Evolutionary conservation across 2,329 filamentous ascomycete species (phyloP).

Genomic region (Hymenoscyphus occultus): DNA sequence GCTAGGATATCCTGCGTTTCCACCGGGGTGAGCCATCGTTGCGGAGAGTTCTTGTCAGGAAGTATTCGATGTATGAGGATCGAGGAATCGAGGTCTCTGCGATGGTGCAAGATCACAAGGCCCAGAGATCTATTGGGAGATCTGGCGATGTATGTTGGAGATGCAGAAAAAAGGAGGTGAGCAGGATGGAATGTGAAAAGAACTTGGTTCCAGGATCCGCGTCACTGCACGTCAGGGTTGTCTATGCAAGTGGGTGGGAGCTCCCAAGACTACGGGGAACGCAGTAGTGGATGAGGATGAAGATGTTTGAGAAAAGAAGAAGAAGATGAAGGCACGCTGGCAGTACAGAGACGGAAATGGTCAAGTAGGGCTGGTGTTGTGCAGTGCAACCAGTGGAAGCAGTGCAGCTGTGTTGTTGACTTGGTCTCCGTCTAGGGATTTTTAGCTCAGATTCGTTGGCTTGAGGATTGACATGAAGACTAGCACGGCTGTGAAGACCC

Average conservation of each 20-base stretch:
- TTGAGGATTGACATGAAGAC: slow-evolving; percentile 1
- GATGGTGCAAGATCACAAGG: not conserved
- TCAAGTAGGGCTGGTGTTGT: too few species aligned
- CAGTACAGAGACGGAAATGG: not conserved
- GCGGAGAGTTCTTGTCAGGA: not conserved
- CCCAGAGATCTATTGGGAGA: not conserved
- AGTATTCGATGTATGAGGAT: not conserved
- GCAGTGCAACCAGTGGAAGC: not conserved
- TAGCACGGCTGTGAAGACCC: slow-evolving; percentile 2
- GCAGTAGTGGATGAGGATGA: not conserved
- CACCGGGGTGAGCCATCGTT: slow-evolving; percentile 61
- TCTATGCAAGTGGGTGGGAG: not conserved
- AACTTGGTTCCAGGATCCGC: slow-evolving; percentile 2
- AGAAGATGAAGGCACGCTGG: not conserved
- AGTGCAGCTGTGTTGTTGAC: slow-evolving; percentile 1
- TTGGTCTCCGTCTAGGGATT: not conserved
- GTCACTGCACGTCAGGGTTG: slow-evolving; percentile 5
- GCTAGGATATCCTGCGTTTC: slow-evolving; percentile 51
- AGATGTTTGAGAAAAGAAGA: not conserved
- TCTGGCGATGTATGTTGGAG: not conserved
- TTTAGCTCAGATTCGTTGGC: slow-evolving; percentile 3
- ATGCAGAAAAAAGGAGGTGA: not conserved
- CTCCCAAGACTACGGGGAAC: not conserved
- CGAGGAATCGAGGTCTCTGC: not conserved
- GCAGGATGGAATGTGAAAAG: slow-evolving; percentile 1